phyloP scores from a whole-genome alignment of 192 early-diverging fungal genomes.

The Coemansia asiatica region DNA sequence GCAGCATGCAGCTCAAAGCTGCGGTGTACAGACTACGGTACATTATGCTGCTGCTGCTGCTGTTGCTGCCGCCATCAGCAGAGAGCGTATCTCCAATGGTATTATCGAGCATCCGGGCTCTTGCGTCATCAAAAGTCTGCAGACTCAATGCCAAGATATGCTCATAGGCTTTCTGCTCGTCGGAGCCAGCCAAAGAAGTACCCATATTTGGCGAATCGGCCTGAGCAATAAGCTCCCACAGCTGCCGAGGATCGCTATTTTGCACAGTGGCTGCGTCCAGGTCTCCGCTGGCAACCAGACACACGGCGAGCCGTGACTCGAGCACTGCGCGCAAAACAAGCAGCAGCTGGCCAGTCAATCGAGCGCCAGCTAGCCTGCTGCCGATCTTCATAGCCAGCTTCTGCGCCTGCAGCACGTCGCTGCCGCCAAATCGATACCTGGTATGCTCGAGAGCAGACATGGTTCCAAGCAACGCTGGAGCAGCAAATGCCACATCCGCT shows the following conservation, averaged over 20 bases:
- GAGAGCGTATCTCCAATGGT: neutral
- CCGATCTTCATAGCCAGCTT: conserved; percentile 9
- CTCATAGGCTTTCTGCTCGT: conserved; percentile 9
- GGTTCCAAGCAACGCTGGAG: conserved; percentile 32
- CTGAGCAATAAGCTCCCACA: conserved; percentile 42
- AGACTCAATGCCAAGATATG: conserved; percentile 35
- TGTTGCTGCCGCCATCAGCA: neutral
- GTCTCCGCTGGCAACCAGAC: conserved; percentile 22
- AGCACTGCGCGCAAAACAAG: conserved; percentile 43
- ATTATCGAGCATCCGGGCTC: neutral
- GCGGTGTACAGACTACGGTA: conserved; percentile 31
- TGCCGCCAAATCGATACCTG: conserved; percentile 21
- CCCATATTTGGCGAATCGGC: neutral
- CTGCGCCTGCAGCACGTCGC: conserved; percentile 30
- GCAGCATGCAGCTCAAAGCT: conserved; percentile 34
- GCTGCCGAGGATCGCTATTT: conserved; percentile 25
- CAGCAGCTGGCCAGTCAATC: conserved; percentile 36
- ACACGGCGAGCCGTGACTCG: conserved; percentile 37
- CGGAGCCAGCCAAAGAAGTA: neutral
- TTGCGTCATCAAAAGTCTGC: conserved; percentile 25
- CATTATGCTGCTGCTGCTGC: conserved; percentile 35
- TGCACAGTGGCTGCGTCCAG: conserved; percentile 15
- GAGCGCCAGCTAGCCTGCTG: neutral
- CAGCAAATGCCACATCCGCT: conserved; percentile 18
- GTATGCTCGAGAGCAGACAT: conserved; percentile 40